Evolutionary conservation across 371 early-diverging fungal genomes (phyloP).

Genomic region (Mucor lusitanicus): DNA sequence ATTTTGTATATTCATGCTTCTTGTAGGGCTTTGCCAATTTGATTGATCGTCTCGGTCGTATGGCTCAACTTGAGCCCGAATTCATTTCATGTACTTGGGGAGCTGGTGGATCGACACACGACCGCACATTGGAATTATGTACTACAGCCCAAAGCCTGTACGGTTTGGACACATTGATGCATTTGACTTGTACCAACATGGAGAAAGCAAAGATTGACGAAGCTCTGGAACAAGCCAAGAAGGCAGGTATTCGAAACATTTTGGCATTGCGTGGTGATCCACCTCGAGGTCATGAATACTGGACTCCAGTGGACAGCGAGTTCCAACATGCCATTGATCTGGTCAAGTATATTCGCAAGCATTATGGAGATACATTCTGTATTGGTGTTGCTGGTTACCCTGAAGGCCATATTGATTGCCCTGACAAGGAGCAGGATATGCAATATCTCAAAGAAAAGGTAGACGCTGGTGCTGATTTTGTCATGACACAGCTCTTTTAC

Average conservation of each 20-base stretch:
- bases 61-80: slow-evolving; percentile 82
- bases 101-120: slow-evolving; percentile 91
- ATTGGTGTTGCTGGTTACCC: slow-evolving; percentile 97
- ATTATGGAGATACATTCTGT: slow-evolving; percentile 92
- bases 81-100: slow-evolving; percentile 97
- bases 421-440: slow-evolving; percentile 56
- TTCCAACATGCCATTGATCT: slow-evolving; percentile 90
- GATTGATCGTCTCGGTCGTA: slow-evolving; percentile 89
- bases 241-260: slow-evolving; percentile 89
- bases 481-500: slow-evolving; percentile 94
- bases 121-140: slow-evolving; percentile 83
- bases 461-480: slow-evolving; percentile 92
- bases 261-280: slow-evolving; percentile 93
- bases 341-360: slow-evolving; percentile 84
- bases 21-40: slow-evolving; percentile 83
- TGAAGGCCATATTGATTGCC: slow-evolving; percentile 87
- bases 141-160: slow-evolving; percentile 82
- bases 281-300: slow-evolving; percentile 82
- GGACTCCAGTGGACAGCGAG: slow-evolving; percentile 76
- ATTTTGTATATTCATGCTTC: neutral
- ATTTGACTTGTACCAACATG: slow-evolving; percentile 98
- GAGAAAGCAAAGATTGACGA: slow-evolving; percentile 79
- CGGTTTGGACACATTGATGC: slow-evolving; percentile 92
- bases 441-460: slow-evolving; percentile 80
- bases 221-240: slow-evolving; percentile 84